Conservation (phyloP, 2,329 filamentous ascomycete species). For the Byssoonygena ceratinophila region DNA sequence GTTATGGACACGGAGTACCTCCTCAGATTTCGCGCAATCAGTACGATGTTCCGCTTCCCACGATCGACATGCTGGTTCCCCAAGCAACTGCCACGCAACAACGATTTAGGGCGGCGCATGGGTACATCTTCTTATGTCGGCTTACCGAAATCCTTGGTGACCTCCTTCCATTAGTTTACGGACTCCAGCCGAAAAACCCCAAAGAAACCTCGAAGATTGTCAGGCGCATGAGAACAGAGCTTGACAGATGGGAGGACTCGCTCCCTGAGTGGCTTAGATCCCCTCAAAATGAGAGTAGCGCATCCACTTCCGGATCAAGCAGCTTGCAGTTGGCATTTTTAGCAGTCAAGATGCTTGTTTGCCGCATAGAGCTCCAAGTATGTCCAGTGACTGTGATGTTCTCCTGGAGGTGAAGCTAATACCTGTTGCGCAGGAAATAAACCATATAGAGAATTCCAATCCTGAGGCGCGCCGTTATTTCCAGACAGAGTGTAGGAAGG, state of each 20-base stretch:
- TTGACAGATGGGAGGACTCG: slow-evolving; percentile 39
- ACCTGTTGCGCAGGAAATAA: slow-evolving; percentile 28
- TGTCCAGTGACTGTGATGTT: slow-evolving; percentile 14
- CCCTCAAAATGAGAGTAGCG: slow-evolving; percentile 25
- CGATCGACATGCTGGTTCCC: slow-evolving; percentile 33
- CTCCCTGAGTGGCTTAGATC: slow-evolving; percentile 36
- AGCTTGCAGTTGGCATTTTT: slow-evolving; percentile 38
- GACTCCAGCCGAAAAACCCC: slow-evolving; percentile 34
- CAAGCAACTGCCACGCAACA: slow-evolving; percentile 31
- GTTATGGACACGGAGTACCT: slow-evolving; percentile 47
- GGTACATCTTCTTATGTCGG: slow-evolving; percentile 44
- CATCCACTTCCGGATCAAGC: slow-evolving; percentile 33
- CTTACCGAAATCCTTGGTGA: slow-evolving; percentile 41
- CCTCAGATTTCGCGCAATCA: slow-evolving; percentile 44
- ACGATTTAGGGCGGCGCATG: slow-evolving; percentile 39
- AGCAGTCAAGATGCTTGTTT: slow-evolving; percentile 39
- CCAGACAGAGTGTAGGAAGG: slow-evolving; percentile 36
- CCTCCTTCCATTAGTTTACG: slow-evolving; percentile 38
- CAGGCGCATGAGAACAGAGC: slow-evolving; percentile 37
- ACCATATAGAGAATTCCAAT: slow-evolving; percentile 31
- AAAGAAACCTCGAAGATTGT: slow-evolving; percentile 38
- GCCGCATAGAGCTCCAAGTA: slow-evolving; percentile 39
- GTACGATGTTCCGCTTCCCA: slow-evolving; percentile 47
- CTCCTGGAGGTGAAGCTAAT: neutral
- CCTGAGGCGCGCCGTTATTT: slow-evolving; percentile 42